These are phyloP conservation scores for Trypanosoma avium DNA, from an alignment of 208 protist species.

Conservation along the genomic window DNA sequence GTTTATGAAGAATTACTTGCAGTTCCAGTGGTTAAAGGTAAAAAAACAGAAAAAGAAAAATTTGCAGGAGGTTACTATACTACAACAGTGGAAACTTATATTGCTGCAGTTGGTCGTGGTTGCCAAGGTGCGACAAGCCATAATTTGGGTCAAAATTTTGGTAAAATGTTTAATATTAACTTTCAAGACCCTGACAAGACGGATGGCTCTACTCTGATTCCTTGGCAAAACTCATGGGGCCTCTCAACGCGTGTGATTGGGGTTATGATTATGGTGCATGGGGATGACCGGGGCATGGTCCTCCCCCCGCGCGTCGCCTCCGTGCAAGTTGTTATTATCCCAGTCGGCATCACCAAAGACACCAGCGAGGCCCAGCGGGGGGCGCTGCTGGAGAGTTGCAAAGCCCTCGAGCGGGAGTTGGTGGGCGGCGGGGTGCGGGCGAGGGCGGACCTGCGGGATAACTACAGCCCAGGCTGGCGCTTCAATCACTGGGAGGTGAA, in stretches of 20 bases:
- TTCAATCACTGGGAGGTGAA: slow-evolving; percentile 99
- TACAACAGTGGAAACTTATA: slow-evolving; percentile 98
- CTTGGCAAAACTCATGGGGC: slow-evolving; percentile 99
- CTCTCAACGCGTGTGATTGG: slow-evolving; percentile 98
- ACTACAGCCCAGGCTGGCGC: slow-evolving; percentile 97
- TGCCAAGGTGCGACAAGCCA: slow-evolving; percentile 97
- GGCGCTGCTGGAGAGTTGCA: slow-evolving; percentile 48
- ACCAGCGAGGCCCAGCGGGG: slow-evolving; percentile 62
- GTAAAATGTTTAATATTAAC: slow-evolving; percentile 97
- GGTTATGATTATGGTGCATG: slow-evolving; percentile 99
- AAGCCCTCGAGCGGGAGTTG: slow-evolving; percentile 66
- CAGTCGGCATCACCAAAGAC: slow-evolving; percentile 87
- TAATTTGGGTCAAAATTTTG: slow-evolving; percentile 97
- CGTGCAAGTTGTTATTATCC: slow-evolving; percentile 95
- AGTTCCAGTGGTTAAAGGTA: slow-evolving; percentile 96
- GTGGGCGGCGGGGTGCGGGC: slow-evolving; percentile 77
- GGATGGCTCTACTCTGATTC: slow-evolving; percentile 79
- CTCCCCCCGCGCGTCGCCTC: slow-evolving; percentile 96
- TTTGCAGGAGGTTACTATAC: slow-evolving; percentile 98
- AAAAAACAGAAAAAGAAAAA: slow-evolving; percentile 99
- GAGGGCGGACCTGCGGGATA: slow-evolving; percentile 91
- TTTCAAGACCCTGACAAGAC: slow-evolving; percentile 93
- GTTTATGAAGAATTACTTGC: slow-evolving; percentile 98
- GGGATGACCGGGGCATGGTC: slow-evolving; percentile 98
- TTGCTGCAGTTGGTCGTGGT: slow-evolving; percentile 94